Evolutionary conservation across 441 rosid genomes (phyloP), one percentile per base, ranked within the genome.

Genomic region (Aquilaria agallochum): DNA sequence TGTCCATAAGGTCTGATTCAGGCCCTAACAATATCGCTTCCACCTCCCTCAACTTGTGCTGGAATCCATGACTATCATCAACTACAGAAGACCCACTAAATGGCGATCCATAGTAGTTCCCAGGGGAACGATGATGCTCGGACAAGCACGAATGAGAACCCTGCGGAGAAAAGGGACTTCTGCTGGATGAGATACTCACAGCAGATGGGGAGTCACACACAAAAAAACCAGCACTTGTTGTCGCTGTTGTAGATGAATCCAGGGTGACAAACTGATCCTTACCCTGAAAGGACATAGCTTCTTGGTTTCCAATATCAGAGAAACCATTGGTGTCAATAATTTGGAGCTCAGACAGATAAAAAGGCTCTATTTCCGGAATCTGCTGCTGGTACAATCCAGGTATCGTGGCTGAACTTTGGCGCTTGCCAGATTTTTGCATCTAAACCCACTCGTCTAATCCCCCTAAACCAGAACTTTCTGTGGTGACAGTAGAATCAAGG

Each of bases 101-200:
- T 44, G 89, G 88, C 11, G 93, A 86, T 50, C 84, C 86, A 62
- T 75, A 76, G 3, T 53, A 44, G 63, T 70, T 72, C 59, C 76
- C 82, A 36, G 82, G 76, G 20, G 88, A 80, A 63, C 64, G 76
- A 69, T 64, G 80, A 56, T 66, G 82, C 65, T 84, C 85, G 5
- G 88, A 82, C 33, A 69, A 50, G 66, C 56, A 82, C 34, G 94
- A 84, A 44, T 78, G 74, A 33, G 91, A 85, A 62, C 79, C 84
- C 62, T 75, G 88, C 9, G 86, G 81, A 31, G 88, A 80, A 66
- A 78, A 82, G 40, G 94, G 84, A 67, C 87, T 77, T 63, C 76
- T 63, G 63, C 64, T 78, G 4, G 87, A 77, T 47, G 80, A 75
- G 70, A 63, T 47, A 52, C 87, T 80, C 32, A 69, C 65, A 46